A percentile compares a stretch with the other conserved stretches of the same genome.
phyloP scores from a whole-genome alignment of 768 basidiomycete genomes.

The Hygrocybe punicea region DNA sequence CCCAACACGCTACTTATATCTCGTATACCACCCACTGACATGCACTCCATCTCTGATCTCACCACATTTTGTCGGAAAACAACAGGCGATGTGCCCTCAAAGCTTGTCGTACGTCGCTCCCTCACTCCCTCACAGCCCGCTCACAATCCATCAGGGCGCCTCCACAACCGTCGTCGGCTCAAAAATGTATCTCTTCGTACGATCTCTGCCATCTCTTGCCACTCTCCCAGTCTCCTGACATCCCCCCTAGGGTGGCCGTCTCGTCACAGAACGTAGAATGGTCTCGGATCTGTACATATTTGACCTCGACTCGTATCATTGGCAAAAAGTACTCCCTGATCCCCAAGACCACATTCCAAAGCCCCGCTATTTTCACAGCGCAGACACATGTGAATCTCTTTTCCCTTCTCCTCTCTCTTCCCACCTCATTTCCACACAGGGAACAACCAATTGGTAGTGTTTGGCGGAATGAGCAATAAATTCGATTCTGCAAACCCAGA shows the following conservation, averaged over 20 bases:
- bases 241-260: constrained; percentile 69
- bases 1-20: not conserved
- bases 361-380: constrained; percentile 92
- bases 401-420: constrained; percentile 5
- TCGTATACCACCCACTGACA: no score
- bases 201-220: constrained; percentile 18
- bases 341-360: constrained; percentile 70
- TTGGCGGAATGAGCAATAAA: constrained; percentile 91
- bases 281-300: constrained; percentile 88
- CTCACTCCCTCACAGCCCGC: not conserved
- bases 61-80: constrained; percentile 84
- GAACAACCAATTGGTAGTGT: constrained; percentile 87
- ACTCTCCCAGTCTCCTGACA: no score
- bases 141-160: constrained; percentile 58
- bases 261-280: constrained; percentile 84
- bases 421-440: constrained; percentile 43
- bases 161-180: constrained; percentile 88
- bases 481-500: constrained; percentile 67
- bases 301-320: constrained; percentile 75
- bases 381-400: constrained; percentile 66
- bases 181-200: constrained; percentile 86
- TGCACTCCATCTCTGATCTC: constrained; percentile 85
- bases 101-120: constrained; percentile 67
- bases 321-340: constrained; percentile 64
- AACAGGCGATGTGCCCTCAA: constrained; percentile 81